A percentile compares a stretch with the other conserved stretches of the same genome.
phyloP scores from a whole-genome alignment of 441 rosid species.

The Omphalea diandra region DNA sequence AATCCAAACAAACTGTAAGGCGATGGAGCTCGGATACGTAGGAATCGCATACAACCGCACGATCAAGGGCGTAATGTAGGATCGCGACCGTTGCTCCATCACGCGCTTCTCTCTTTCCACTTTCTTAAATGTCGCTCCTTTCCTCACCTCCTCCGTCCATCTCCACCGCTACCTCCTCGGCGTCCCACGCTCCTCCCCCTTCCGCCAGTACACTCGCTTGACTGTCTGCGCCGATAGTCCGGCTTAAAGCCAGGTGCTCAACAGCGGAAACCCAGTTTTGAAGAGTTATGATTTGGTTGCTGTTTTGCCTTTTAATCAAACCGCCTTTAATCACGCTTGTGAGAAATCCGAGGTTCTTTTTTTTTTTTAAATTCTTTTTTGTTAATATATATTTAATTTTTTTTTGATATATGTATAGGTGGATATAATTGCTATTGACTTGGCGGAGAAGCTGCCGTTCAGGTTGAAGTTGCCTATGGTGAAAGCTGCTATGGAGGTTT shows the following conservation, averaged over 20 bases:
- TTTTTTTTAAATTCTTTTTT: too few species aligned
- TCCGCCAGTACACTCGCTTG: conserved; percentile 93
- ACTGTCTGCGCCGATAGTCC: conserved; percentile 56
- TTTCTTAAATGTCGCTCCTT: conserved; percentile 59
- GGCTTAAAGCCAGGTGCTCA: conserved; percentile 60
- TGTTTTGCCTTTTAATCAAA: conserved; percentile 69
- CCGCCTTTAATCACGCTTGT: conserved; percentile 64
- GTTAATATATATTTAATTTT: too few species aligned
- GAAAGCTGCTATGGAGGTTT: conserved; percentile 74
- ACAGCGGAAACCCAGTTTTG: conserved; percentile 62
- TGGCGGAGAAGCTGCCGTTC: conserved; percentile 59
- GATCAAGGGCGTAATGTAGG: conserved; percentile 73
- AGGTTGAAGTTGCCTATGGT: conserved; percentile 61
- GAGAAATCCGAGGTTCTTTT: conserved; percentile 64
- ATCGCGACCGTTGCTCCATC: conserved; percentile 69
- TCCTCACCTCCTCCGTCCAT: conserved; percentile 58
- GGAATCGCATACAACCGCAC: conserved; percentile 82
- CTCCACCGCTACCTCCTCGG: conserved; percentile 77
- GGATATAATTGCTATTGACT: conserved; percentile 74
- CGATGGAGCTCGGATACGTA: conserved; percentile 83
- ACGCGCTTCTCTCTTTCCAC: conserved; percentile 62
- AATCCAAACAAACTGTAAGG: too few species aligned
- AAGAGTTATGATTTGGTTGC: conserved; percentile 81
- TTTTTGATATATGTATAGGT: conserved; percentile 55
- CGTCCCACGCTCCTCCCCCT: conserved; percentile 55